Evolutionary conservation across 306 rosid species (phyloP).

Genomic region (Mimosa bimucronata): DNA sequence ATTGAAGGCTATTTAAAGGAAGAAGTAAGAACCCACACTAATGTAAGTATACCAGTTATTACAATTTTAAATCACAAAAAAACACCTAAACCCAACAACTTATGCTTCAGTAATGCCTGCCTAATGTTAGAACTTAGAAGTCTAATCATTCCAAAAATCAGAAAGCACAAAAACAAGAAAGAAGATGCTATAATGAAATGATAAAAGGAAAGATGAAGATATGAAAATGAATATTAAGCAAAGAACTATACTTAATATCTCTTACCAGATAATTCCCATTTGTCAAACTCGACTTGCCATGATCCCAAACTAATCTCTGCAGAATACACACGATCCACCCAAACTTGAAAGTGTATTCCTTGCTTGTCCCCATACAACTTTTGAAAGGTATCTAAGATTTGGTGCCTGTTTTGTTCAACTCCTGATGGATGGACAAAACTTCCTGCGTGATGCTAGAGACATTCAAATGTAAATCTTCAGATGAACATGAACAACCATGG

Average conservation of each 20-base stretch:
- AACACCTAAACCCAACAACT: background rate
- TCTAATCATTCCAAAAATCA: background rate
- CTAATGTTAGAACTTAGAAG: background rate
- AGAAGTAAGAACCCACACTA: too few species aligned
- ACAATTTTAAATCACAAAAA: background rate
- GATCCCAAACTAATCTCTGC: constrained; percentile 62
- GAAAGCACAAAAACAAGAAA: constrained; percentile 2
- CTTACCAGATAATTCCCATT: constrained; percentile 79
- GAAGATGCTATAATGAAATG: background rate
- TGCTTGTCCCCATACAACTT: constrained; percentile 42
- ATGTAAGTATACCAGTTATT: background rate
- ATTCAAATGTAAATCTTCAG: background rate
- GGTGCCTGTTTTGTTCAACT: constrained; percentile 43
- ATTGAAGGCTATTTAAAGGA: too few species aligned
- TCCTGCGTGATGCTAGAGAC: constrained; percentile 49
- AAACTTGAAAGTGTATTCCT: constrained; percentile 53
- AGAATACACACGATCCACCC: constrained; percentile 64
- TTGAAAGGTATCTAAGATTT: constrained; percentile 37
- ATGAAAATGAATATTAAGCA: background rate
- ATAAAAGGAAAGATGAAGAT: background rate
- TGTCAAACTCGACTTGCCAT: constrained; percentile 73
- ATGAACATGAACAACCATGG: constrained; percentile 19
- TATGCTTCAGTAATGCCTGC: background rate
- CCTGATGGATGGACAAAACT: constrained; percentile 66
- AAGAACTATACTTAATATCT: constrained; percentile 18